phyloP scores from a whole-genome alignment of 306 rosid genomes.

The Corylus heterophylla region DNA sequence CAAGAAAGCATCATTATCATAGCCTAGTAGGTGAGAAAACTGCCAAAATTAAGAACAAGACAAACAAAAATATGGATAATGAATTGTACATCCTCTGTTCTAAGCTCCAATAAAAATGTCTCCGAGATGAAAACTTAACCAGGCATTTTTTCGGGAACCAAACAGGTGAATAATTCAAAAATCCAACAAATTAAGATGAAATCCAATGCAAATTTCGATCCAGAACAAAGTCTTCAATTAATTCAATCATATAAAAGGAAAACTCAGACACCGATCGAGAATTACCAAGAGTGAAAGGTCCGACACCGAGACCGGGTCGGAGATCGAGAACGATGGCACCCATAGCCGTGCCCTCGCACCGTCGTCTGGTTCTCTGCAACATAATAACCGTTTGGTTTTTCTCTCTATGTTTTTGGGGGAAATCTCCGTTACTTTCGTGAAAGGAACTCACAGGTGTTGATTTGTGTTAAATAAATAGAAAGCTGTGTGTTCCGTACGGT shows the following conservation, averaged over 20 bases:
- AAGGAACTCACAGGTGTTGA: conserved; percentile 25
- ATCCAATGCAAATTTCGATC: not conserved
- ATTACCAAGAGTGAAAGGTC: conserved; percentile 87
- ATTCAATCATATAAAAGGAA: not conserved
- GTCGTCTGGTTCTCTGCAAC: conserved; percentile 87
- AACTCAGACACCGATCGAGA: not conserved
- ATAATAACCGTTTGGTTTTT: conserved; percentile 23
- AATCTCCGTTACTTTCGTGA: conserved; percentile 45
- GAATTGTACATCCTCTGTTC: not conserved
- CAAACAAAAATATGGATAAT: not conserved
- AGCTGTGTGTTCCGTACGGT: conserved; percentile 1
- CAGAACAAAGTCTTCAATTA: not conserved
- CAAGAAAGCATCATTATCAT: conserved; percentile 1
- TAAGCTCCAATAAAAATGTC: not conserved
- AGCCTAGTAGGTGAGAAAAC: conserved; percentile 9
- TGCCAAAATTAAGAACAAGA: not conserved
- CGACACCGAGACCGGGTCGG: conserved; percentile 85
- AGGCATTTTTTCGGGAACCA: not conserved
- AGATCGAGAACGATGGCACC: conserved; percentile 98
- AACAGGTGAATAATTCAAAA: conserved; percentile 5
- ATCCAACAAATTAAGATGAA: not conserved
- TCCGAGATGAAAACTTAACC: not conserved
- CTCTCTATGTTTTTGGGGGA: conserved; percentile 4
- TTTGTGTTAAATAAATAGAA: conserved; percentile 27
- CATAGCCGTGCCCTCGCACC: conserved; percentile 99